A percentile compares a stretch with the other conserved stretches of the same genome.
phyloP scores from a whole-genome alignment of 2,329 filamentous ascomycete species.

The Drechslerella dactyloides region DNA sequence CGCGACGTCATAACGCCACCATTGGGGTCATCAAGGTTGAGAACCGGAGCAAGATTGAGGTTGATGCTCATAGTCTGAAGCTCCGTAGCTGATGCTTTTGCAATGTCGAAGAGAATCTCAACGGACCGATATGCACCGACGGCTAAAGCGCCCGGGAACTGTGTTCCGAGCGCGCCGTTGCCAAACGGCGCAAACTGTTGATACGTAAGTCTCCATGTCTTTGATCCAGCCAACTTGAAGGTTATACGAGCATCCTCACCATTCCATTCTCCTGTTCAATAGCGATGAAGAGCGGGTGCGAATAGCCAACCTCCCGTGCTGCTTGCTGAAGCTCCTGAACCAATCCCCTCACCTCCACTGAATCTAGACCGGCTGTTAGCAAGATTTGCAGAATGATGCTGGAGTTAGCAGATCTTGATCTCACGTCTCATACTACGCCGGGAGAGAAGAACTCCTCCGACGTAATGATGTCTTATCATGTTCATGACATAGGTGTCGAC shows the following conservation, averaged over 20 bases:
- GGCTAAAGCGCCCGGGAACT: conserved; percentile 97
- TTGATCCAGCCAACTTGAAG: not conserved
- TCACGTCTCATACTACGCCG: conserved; percentile 85
- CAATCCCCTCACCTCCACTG: conserved; percentile 83
- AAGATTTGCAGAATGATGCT: not conserved
- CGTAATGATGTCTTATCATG: conserved; percentile 80
- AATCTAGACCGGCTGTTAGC: conserved; percentile 67
- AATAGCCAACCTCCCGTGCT: conserved; percentile 86
- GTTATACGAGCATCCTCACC: conserved; percentile 43
- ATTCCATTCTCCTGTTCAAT: conserved; percentile 93
- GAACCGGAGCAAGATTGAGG: conserved; percentile 87
- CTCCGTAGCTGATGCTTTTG: conserved; percentile 90
- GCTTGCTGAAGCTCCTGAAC: conserved; percentile 92
- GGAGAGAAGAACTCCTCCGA: conserved; percentile 84
- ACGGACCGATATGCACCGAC: conserved; percentile 88
- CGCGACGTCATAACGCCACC: conserved; percentile 90
- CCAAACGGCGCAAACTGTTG: conserved; percentile 54
- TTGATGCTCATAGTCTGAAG: conserved; percentile 93
- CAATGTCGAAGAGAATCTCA: conserved; percentile 84
- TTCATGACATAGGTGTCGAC: conserved; percentile 33
- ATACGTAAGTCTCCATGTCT: conserved; percentile 40
- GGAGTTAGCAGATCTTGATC: not conserved
- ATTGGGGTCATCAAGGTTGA: conserved; percentile 90
- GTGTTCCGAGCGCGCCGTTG: conserved; percentile 58
- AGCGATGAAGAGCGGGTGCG: conserved; percentile 85